Base-by-base conservation (phyloP, 1,284 basidiomycete genomes). In the Coriolopsis trogii region DNA sequence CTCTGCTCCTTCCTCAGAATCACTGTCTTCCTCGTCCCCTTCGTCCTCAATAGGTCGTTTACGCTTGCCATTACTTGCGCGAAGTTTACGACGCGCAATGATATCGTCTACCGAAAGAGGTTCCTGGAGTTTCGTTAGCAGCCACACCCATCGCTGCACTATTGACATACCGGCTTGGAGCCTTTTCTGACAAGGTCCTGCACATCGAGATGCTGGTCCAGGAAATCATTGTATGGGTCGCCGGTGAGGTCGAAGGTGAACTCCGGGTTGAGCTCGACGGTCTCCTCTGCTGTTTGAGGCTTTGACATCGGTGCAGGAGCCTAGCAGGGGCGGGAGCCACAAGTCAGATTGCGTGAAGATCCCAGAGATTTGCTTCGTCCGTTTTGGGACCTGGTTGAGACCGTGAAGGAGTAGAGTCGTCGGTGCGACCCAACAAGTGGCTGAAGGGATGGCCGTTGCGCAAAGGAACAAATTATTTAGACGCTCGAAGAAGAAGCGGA, bases 31-130 rank as follows among this genome's bases (percentile, higher is more conserved):
- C 2, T 67, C 71, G 4, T 70, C 71, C 0, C 64, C 67, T 15
- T 64, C 60, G 31, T 67, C 68, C 9, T 67, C 66, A 4, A 63
- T 23, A 65, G 58, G 46, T 67, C 84, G 68, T 73, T 90, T 89
- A 51, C 84, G 77, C 67, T 90, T 89, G 26, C 71, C 71, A 36
- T 67, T 66, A 55, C 63, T 58, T 58, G 66, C 68, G 62, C 73
- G 64, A 49, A 78, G 74, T 48, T 75, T 81, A 49, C 87, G 77
- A 51, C 87, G 77, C 40, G 85, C 85, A 63, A 95, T 94, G 59
- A 96, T 97, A 65, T 97, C 93, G 71, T 97, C 92, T 9, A 98
- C 87, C 38, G 89, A 93, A 41, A 97, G 82, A 13, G 89, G 85
- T 64, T 82, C 77, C 88, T 92, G 53, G 34, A 16, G 31, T 26